phyloP scores from a whole-genome alignment of 116 monocot species.

The Zostera marina region DNA sequence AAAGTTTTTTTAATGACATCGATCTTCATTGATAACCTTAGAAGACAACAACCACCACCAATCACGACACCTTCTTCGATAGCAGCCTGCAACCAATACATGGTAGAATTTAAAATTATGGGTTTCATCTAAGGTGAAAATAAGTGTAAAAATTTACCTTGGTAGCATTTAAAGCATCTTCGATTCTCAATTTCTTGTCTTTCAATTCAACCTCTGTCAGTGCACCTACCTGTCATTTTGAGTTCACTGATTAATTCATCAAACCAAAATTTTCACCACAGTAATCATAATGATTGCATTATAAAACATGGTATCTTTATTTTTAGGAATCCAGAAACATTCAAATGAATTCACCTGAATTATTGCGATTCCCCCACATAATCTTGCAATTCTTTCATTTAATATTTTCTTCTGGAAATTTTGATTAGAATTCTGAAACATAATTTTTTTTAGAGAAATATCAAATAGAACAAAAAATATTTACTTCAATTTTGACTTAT shows the following conservation, averaged over 20 bases:
- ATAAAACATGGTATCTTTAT: neutral
- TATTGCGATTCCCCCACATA: constrained; percentile 65
- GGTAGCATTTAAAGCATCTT: constrained; percentile 87
- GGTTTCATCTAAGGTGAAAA: neutral
- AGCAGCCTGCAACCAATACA: constrained; percentile 42
- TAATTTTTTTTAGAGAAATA: neutral
- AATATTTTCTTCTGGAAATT: constrained; percentile 77
- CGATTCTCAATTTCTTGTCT: constrained; percentile 70
- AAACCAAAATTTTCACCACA: neutral
- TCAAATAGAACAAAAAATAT: neutral
- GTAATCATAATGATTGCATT: neutral
- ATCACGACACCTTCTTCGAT: constrained; percentile 96
- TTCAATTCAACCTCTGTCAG: constrained; percentile 69
- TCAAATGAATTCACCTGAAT: constrained; percentile 32
- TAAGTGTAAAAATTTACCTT: constrained; percentile 24
- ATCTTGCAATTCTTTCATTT: constrained; percentile 78
- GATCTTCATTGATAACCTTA: constrained; percentile 58
- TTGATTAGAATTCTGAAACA: constrained; percentile 47
- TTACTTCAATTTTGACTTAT: neutral
- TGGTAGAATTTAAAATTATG: neutral
- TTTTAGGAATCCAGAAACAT: neutral
- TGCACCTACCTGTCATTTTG: constrained; percentile 63
- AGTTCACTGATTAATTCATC: neutral
- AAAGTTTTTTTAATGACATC: constrained; percentile 48
- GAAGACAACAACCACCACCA: constrained; percentile 64